phyloP scores from a whole-genome alignment of 2,329 filamentous ascomycete genomes.

The Aspergillus sp. region DNA sequence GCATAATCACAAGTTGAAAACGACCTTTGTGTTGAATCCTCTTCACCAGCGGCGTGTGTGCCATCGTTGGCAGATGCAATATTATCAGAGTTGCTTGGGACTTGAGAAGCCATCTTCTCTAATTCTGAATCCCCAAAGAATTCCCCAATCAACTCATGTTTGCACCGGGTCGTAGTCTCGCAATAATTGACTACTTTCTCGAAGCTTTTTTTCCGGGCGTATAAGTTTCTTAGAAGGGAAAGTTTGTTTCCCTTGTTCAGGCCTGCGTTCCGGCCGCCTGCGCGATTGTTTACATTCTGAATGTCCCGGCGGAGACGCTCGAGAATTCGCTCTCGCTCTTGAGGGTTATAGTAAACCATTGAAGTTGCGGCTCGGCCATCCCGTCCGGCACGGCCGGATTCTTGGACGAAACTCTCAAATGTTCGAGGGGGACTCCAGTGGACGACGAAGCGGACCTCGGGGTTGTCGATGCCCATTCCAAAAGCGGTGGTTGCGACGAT shows the following conservation, averaged over 20 bases:
- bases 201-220: conserved; percentile 60
- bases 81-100: conserved; percentile 7
- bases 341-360: conserved; percentile 85
- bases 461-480: conserved; percentile 97
- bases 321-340: conserved; percentile 76
- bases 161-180: conserved; percentile 70
- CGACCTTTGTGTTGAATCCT: neutral
- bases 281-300: conserved; percentile 35
- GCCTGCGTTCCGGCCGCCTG: conserved; percentile 22
- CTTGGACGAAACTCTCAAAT: conserved; percentile 95
- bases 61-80: conserved; percentile 32
- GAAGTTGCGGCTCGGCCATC: conserved; percentile 86
- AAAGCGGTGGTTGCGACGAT: conserved; percentile 96
- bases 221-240: conserved; percentile 38
- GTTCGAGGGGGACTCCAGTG: conserved; percentile 94
- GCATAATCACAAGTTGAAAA: conserved; percentile 65
- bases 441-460: conserved; percentile 89
- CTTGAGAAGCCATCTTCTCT: conserved; percentile 32
- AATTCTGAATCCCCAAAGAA: conserved; percentile 70
- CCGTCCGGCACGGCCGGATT: conserved; percentile 85
- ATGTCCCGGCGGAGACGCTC: conserved; percentile 50
- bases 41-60: neutral
- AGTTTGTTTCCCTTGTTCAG: conserved; percentile 27
- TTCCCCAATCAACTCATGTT: conserved; percentile 71
- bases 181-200: conserved; percentile 75